phyloP scores from a whole-genome alignment of 2,329 filamentous ascomycete genomes.

The Arthrobotrys pseudoclavata region DNA sequence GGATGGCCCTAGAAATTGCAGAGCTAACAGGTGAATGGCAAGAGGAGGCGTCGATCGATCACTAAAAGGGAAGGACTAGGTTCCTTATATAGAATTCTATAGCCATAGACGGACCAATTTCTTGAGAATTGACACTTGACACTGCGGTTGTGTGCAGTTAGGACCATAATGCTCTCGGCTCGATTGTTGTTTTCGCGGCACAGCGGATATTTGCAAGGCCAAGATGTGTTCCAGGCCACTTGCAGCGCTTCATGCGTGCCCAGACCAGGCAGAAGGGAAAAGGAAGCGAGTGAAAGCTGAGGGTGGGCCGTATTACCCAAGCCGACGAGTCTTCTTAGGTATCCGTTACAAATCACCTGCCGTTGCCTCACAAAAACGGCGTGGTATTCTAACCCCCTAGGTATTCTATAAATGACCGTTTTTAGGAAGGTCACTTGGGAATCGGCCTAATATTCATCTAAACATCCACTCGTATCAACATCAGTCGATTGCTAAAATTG shows the following conservation, averaged over 20 bases:
- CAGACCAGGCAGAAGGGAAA: slow-evolving; percentile 10
- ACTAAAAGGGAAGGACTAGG: slow-evolving; percentile 5
- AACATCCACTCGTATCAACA: not conserved
- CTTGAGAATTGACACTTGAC: not conserved
- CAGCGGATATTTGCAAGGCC: slow-evolving; percentile 11
- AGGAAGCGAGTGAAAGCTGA: not conserved
- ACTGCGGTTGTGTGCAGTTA: slow-evolving; percentile 5
- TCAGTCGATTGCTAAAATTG: not conserved
- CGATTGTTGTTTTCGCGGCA: slow-evolving; percentile 7
- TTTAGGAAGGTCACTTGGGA: not conserved
- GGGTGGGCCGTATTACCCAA: not conserved
- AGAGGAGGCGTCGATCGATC: slow-evolving; percentile 5
- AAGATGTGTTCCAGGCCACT: not conserved
- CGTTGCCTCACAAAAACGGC: not conserved
- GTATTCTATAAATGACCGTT: not conserved
- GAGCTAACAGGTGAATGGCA: not conserved
- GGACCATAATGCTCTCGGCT: not conserved
- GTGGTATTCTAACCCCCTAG: not conserved
- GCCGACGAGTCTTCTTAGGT: not conserved
- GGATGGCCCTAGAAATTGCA: not conserved
- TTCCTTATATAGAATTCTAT: not conserved
- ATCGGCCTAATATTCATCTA: not conserved
- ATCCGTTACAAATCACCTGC: not conserved
- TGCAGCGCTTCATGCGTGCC: slow-evolving; percentile 18
- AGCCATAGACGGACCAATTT: not conserved